Evolutionary conservation across 352 stramenopile species (phyloP).

Genomic region (Thalassiosira allenii): DNA sequence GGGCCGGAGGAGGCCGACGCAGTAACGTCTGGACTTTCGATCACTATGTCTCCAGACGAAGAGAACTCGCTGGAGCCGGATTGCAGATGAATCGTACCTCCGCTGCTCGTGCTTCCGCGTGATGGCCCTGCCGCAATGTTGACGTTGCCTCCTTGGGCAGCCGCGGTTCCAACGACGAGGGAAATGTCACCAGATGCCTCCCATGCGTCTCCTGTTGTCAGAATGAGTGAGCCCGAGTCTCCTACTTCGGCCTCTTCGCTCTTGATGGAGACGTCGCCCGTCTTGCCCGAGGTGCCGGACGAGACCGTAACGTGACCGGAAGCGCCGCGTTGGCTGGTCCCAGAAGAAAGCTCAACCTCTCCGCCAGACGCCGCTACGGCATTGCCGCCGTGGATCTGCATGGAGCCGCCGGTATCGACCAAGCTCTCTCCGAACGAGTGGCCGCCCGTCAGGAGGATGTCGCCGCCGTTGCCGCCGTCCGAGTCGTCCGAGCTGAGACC

Average conservation of each 20-base stretch:
- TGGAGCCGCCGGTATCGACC: slow-evolving; percentile 45
- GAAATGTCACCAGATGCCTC: slow-evolving; percentile 86
- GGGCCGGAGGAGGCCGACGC: slow-evolving; percentile 16
- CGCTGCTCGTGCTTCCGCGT: slow-evolving; percentile 14
- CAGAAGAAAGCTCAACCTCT: slow-evolving; percentile 35
- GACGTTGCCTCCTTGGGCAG: slow-evolving; percentile 37
- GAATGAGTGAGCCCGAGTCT: slow-evolving; percentile 85
- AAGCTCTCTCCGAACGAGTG: slow-evolving; percentile 21
- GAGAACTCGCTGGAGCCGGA: slow-evolving; percentile 42
- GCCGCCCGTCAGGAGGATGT: slow-evolving; percentile 42
- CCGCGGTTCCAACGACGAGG: slow-evolving; percentile 81
- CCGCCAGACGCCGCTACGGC: slow-evolving; percentile 28
- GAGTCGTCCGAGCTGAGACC: background rate
- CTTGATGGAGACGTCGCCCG: slow-evolving; percentile 79
- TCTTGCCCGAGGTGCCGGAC: slow-evolving; percentile 85
- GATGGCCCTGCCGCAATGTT: slow-evolving; percentile 50
- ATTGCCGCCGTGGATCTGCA: slow-evolving; percentile 37
- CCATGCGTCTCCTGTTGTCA: slow-evolving; percentile 83
- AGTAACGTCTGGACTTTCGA: slow-evolving; percentile 35
- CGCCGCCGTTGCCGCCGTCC: slow-evolving; percentile 38
- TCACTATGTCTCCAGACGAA: slow-evolving; percentile 44
- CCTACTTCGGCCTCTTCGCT: slow-evolving; percentile 85
- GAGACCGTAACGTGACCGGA: slow-evolving; percentile 76
- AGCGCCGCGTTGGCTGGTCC: slow-evolving; percentile 37
- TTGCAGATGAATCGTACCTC: slow-evolving; percentile 38